Evolutionary conservation across 2,329 filamentous ascomycete species (phyloP).

Genomic region (Botryotinia globosa): DNA sequence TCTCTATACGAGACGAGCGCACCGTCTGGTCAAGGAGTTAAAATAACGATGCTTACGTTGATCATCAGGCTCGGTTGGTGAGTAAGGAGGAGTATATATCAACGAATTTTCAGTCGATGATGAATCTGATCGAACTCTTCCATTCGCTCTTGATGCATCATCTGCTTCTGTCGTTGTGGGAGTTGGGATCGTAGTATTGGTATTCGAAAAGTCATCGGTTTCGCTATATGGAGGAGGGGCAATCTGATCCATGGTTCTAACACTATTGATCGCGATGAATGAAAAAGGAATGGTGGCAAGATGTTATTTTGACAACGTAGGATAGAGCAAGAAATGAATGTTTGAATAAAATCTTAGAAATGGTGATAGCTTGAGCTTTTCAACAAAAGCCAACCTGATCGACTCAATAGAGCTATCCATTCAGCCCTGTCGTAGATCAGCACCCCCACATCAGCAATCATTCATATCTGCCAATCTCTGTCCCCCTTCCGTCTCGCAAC

Average conservation of each 20-base stretch:
- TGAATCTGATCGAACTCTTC: slow-evolving; percentile 23
- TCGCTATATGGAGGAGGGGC: slow-evolving; percentile 57
- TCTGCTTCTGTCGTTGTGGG: slow-evolving; percentile 38
- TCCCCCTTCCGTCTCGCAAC: not conserved
- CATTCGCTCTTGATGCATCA: slow-evolving; percentile 38
- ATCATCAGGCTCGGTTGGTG: slow-evolving; percentile 28
- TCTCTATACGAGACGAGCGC: not conserved
- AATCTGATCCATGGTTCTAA: slow-evolving; percentile 2
- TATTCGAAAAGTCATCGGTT: slow-evolving; percentile 53
- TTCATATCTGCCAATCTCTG: not conserved
- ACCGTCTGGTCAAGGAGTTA: slow-evolving; percentile 5
- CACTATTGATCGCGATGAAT: not conserved
- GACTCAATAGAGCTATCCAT: not conserved
- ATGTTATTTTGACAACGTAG: not conserved
- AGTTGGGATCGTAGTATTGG: slow-evolving; percentile 33
- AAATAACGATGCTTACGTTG: slow-evolving; percentile 22
- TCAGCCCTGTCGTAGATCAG: slow-evolving; percentile 2
- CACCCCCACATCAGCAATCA: slow-evolving; percentile 11
- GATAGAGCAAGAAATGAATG: not conserved
- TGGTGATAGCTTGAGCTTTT: not conserved
- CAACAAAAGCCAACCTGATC: not conserved
- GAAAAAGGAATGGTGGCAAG: not conserved
- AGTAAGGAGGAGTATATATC: slow-evolving; percentile 34
- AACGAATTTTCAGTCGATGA: slow-evolving; percentile 29
- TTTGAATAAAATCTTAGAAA: not conserved